A percentile compares a stretch with the other conserved stretches of the same genome.
Evolutionary conservation across 163 green algal species (phyloP).

Genomic region (Scenedesmus sp.): DNA sequence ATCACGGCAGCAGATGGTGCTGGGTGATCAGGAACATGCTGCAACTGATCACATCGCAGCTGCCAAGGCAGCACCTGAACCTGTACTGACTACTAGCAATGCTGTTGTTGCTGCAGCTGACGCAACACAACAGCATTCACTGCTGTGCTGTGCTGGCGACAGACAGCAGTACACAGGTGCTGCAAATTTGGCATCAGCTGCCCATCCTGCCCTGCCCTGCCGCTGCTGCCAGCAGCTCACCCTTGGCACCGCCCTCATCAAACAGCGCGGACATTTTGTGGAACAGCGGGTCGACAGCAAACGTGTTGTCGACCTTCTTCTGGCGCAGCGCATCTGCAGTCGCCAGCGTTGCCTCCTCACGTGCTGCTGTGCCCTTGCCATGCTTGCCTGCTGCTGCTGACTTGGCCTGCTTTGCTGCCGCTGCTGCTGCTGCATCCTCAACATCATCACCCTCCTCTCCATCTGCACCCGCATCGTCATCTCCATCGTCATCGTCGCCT

Average conservation of each 20-base stretch:
- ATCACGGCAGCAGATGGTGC: neutral
- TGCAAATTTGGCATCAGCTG: neutral
- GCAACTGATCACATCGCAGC: too few relatives aligned
- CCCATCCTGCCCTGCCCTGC: too few relatives aligned
- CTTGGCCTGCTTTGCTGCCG: conserved; percentile 52
- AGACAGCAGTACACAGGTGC: too few relatives aligned
- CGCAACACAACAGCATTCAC: neutral
- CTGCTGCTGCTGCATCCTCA: conserved; percentile 43
- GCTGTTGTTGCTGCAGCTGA: neutral
- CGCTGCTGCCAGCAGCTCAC: neutral
- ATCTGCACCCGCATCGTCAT: conserved; percentile 4
- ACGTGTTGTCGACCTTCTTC: conserved; percentile 34
- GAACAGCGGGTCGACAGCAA: conserved; percentile 53
- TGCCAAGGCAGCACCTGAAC: too few relatives aligned
- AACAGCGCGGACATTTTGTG: conserved; percentile 53
- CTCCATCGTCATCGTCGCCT: conserved; percentile 1
- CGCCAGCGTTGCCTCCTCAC: conserved; percentile 47
- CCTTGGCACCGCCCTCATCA: conserved; percentile 51
- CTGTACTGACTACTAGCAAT: too few relatives aligned
- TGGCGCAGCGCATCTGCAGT: neutral
- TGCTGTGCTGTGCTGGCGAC: neutral
- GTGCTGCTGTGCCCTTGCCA: neutral
- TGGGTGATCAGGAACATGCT: too few relatives aligned
- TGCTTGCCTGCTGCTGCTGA: neutral
- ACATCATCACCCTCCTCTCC: neutral